A percentile compares a stretch with the other conserved stretches of the same genome.
phyloP scores from a whole-genome alignment of 305 asterid species.

The Rubia balearica region DNA sequence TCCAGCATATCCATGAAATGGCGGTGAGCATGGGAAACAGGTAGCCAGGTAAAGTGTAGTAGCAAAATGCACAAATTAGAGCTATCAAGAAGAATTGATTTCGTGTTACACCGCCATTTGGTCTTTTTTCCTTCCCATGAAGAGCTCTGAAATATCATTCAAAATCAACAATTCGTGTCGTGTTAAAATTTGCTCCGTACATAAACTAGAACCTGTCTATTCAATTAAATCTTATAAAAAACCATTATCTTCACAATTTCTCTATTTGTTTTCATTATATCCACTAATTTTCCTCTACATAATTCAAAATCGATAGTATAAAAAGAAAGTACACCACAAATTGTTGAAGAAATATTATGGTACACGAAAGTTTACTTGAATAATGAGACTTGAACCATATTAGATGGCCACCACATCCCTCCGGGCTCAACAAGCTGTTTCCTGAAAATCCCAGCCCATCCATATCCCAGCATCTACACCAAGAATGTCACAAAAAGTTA shows the following conservation, averaged over 20 bases:
- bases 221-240: too few relatives aligned
- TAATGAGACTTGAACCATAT: slow-evolving; percentile 44
- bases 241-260: too few relatives aligned
- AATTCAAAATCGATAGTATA: too few relatives aligned
- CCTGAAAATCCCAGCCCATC: slow-evolving; percentile 54
- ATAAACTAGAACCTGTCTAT: too few relatives aligned
- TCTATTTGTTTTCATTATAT: too few relatives aligned
- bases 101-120: slow-evolving; percentile 27
- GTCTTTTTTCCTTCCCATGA: slow-evolving; percentile 41
- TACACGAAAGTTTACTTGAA: slow-evolving; percentile 29
- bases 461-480: slow-evolving; percentile 37
- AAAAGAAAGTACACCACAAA: too few relatives aligned
- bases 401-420: slow-evolving; percentile 57
- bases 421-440: slow-evolving; percentile 42
- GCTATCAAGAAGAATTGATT: slow-evolving; percentile 44
- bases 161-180: background rate
- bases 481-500: background rate
- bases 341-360: too few relatives aligned
- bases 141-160: slow-evolving; percentile 31
- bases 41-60: slow-evolving; percentile 42
- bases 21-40: slow-evolving; percentile 30
- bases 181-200: too few relatives aligned
- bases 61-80: slow-evolving; percentile 26
- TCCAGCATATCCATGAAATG: slow-evolving; percentile 50
- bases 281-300: too few relatives aligned